These are phyloP conservation scores for Setaria italica DNA, from an alignment of 202 grass and related monocot species.

Conservation along the genomic window DNA sequence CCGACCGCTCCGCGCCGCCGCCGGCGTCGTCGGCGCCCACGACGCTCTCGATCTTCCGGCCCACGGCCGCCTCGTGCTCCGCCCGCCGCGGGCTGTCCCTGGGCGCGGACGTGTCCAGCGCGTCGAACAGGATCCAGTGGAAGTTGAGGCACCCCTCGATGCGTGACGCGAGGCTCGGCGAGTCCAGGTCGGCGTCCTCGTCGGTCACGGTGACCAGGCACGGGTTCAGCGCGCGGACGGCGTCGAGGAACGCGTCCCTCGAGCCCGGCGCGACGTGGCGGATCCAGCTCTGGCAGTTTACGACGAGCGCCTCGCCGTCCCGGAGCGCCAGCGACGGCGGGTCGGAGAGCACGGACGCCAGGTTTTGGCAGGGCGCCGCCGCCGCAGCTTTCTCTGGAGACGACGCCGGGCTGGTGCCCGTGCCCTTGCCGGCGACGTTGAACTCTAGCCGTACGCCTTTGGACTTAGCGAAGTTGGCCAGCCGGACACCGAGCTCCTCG, in stretches of 20 bases:
- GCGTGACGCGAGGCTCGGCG: slow-evolving; percentile 64
- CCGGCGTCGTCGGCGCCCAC: slow-evolving; percentile 48
- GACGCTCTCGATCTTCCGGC: slow-evolving; percentile 76
- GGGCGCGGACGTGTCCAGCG: slow-evolving; percentile 68
- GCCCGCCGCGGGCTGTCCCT: slow-evolving; percentile 54
- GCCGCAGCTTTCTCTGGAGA: background rate
- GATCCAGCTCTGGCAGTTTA: slow-evolving; percentile 79
- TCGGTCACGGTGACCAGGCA: slow-evolving; percentile 66
- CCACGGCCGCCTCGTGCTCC: slow-evolving; percentile 67
- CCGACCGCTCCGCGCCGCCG: slow-evolving; percentile 52
- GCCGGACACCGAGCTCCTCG: slow-evolving; percentile 58
- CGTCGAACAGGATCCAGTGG: slow-evolving; percentile 79
- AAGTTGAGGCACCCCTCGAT: slow-evolving; percentile 72
- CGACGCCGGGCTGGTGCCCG: background rate
- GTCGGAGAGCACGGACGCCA: slow-evolving; percentile 45
- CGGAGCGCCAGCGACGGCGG: slow-evolving; percentile 42
- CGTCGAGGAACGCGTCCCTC: slow-evolving; percentile 51
- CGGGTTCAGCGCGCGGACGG: slow-evolving; percentile 44
- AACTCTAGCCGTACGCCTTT: slow-evolving; percentile 64
- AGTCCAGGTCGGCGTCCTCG: slow-evolving; percentile 79
- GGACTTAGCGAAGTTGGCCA: slow-evolving; percentile 69
- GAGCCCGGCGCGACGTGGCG: slow-evolving; percentile 47
- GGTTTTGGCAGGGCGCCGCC: slow-evolving; percentile 32
- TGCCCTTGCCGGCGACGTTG: slow-evolving; percentile 42
- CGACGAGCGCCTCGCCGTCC: slow-evolving; percentile 60